Base-by-base conservation (phyloP, 768 basidiomycete genomes). In the Punctularia strigosozonata region DNA sequence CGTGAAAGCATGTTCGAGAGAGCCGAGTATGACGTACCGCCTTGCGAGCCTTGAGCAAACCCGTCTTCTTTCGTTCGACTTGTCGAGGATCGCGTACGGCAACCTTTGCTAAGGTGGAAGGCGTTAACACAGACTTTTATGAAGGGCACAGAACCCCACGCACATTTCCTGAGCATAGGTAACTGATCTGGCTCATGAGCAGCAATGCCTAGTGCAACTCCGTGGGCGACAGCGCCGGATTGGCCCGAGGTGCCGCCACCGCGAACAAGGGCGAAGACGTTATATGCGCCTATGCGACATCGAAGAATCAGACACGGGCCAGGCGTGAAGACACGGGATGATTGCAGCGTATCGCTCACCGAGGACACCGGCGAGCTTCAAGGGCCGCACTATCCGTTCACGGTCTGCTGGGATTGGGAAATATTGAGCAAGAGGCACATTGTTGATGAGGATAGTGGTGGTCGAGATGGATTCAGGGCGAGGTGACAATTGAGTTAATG, bases 21-120 rank as follows among this genome's bases (percentile, higher is more conserved):
- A n/a, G n/a, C n/a, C n/a, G n/a, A n/a, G n/a, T n/a, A n/a, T n/a
- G n/a, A 77, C 86, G 31, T 59, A 91, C 89, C 64, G 72, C 71
- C 64, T 92, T 91, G 60, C 92, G 78, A 43, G 94, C 90, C 66
- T 95, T 95, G 43, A 83, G 76, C 51, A 77, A 59, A 42, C 88
- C 88, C 13, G 94, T 87, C 73, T 99, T 99, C 67, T 99, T 99
- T 50, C 94, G 73, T 63, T 99, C 94, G 22, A 95, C 92, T 87
- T 94, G 87, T 60, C 95, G 82, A 33, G 91, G 89, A 67, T 99
- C 94, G 50, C 92, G 78, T 57, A 77, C 76, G 42, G 89, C 61
- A 34, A 92, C 64, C 65, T 88, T 82, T 43, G 86, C 92, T 95
- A 54, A 0, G 45, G 42, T n/a, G 45, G 35, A 45, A 43, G 18